phyloP scores from a whole-genome alignment of 306 rosid genomes.

The Macrotyloma uniflorum region DNA sequence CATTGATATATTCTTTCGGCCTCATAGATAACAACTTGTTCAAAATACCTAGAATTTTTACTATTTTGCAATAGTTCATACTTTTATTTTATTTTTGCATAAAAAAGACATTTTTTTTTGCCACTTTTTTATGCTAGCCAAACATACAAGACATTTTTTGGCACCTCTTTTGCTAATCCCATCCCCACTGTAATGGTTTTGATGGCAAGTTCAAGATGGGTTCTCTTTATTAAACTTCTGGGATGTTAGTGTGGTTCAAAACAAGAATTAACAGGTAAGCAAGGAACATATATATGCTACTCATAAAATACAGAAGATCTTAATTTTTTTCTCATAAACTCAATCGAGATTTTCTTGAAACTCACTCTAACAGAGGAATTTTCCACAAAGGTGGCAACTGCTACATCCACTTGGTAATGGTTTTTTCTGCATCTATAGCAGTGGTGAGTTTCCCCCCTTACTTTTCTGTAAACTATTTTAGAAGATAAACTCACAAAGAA shows the following conservation, averaged over 20 bases:
- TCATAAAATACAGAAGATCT: neutral
- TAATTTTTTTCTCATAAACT: too few species aligned
- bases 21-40: neutral
- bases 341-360: neutral
- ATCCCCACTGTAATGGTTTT: neutral
- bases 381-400: slow-evolving; percentile 61
- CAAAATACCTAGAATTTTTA: neutral
- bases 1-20: too few species aligned
- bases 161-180: too few species aligned
- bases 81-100: too few species aligned
- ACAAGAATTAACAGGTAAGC: neutral
- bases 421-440: slow-evolving; percentile 81
- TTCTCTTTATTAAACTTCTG: neutral
- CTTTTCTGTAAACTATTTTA: too few species aligned
- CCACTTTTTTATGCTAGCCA: too few species aligned
- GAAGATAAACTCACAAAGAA: too few species aligned
- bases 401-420: slow-evolving; percentile 81
- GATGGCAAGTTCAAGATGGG: neutral
- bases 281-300: neutral
- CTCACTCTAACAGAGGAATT: neutral
- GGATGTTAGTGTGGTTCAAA: neutral
- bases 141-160: too few species aligned
- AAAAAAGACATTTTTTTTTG: too few species aligned
- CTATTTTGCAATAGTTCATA: too few species aligned
- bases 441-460: too few species aligned